Evolutionary conservation across 2,329 filamentous ascomycete genomes (phyloP).

Genomic region (Alternaria gaisen): DNA sequence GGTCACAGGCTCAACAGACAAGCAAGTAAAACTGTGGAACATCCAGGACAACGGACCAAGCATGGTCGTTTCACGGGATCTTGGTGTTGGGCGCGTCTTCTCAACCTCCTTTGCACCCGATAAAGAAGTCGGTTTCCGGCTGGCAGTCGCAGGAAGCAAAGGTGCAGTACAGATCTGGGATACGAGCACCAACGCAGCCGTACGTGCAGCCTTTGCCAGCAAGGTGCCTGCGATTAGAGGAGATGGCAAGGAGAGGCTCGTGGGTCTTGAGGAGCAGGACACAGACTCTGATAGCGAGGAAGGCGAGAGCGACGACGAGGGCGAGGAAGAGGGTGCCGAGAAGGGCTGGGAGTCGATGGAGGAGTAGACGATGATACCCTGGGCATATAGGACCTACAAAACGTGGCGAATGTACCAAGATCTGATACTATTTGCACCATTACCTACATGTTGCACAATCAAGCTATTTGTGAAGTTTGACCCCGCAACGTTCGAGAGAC

Average conservation of each 20-base stretch:
- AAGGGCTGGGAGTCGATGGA: constrained; percentile 55
- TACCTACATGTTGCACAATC: neutral
- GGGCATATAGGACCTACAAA: constrained; percentile 2
- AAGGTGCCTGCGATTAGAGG: constrained; percentile 69
- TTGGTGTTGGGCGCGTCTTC: constrained; percentile 95
- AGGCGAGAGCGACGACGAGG: constrained; percentile 56
- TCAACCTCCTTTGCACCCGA: constrained; percentile 91
- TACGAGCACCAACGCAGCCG: constrained; percentile 88
- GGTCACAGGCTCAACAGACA: constrained; percentile 92
- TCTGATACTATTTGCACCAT: neutral
- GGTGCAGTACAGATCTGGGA: constrained; percentile 95
- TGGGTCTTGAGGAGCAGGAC: constrained; percentile 73
- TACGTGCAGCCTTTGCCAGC: constrained; percentile 83
- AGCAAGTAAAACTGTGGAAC: constrained; percentile 97
- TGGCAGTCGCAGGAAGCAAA: constrained; percentile 94
- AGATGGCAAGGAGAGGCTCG: constrained; percentile 75
- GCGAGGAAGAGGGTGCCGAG: constrained; percentile 43
- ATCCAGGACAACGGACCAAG: constrained; percentile 80
- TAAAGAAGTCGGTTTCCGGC: constrained; percentile 85
- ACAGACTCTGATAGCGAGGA: constrained; percentile 69
- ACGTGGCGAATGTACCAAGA: neutral
- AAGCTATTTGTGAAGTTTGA: constrained; percentile 6
- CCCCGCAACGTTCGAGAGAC: constrained; percentile 1
- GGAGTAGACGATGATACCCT: constrained; percentile 45
- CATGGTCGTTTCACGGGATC: constrained; percentile 89